A percentile compares a stretch with the other conserved stretches of the same genome.
These are phyloP conservation scores for Lodderomyces beijingensis DNA, from an alignment of 1,139 yeast species.

Conservation along the genomic window DNA sequence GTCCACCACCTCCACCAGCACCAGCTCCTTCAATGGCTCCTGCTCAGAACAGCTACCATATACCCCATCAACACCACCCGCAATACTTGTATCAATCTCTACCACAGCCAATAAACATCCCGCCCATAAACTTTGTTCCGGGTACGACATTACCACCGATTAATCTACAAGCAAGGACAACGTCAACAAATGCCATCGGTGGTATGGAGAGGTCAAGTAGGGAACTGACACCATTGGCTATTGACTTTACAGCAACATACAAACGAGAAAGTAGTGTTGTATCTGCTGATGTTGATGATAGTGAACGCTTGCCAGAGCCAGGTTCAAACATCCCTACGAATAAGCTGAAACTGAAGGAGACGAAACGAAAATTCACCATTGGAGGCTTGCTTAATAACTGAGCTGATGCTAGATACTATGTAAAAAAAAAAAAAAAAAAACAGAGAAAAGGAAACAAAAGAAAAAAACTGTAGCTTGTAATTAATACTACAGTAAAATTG, in stretches of 20 bases:
- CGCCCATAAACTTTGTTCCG: background rate
- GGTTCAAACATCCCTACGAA: background rate
- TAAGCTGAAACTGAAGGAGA: background rate
- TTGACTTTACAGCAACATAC: constrained; percentile 25
- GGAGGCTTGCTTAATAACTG: constrained; percentile 31
- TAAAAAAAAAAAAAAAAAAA: too few species aligned
- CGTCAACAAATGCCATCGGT: background rate
- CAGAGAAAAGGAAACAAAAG: background rate
- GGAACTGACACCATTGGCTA: constrained; percentile 19
- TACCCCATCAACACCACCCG: constrained; percentile 1
- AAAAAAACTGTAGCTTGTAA: background rate
- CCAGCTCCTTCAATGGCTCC: background rate
- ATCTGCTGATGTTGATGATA: background rate
- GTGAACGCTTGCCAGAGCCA: constrained; percentile 2
- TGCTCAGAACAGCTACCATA: background rate
- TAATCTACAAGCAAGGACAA: background rate
- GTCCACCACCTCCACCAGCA: constrained; percentile 31
- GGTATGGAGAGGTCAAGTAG: background rate
- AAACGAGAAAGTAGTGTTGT: constrained; percentile 4
- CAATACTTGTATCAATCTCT: background rate
- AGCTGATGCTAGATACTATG: too few species aligned
- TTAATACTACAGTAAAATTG: too few species aligned
- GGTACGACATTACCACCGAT: constrained; percentile 1
- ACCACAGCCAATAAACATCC: constrained; percentile 2
- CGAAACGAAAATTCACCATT: constrained; percentile 24